Evolutionary conservation across 2,329 filamentous ascomycete species (phyloP).

Genomic region (Trichoderma citrinoviride): DNA sequence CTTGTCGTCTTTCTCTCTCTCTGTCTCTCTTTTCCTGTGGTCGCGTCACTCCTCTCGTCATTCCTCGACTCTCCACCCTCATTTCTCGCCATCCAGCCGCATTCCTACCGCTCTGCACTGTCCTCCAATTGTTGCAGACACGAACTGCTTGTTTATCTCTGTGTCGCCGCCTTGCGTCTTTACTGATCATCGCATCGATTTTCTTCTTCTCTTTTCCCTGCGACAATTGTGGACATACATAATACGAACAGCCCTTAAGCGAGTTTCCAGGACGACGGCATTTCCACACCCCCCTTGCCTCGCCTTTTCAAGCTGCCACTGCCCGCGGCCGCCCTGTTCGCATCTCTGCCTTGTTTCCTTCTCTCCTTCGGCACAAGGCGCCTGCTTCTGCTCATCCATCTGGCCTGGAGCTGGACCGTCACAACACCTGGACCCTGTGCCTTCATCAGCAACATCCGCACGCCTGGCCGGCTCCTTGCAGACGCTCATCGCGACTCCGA

Average conservation of each 20-base stretch:
- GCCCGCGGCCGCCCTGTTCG: not conserved
- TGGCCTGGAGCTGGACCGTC: conserved; percentile 12
- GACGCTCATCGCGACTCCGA: conserved; percentile 9
- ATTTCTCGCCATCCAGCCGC: not conserved
- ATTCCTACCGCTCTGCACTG: not conserved
- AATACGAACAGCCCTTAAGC: conserved; percentile 12
- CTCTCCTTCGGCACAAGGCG: not conserved
- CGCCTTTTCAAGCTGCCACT: not conserved
- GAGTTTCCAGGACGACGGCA: conserved; percentile 17
- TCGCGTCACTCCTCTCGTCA: not conserved
- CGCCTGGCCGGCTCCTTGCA: not conserved
- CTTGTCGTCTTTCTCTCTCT: not conserved
- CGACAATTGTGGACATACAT: conserved; percentile 2
- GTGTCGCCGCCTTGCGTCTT: too few species aligned
- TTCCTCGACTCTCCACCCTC: conserved; percentile 7
- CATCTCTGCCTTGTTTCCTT: not conserved
- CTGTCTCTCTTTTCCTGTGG: not conserved
- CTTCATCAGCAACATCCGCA: not conserved
- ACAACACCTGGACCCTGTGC: not conserved
- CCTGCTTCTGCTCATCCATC: not conserved
- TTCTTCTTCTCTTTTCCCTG: not conserved
- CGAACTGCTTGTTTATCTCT: conserved; percentile 2
- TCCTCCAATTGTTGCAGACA: not conserved
- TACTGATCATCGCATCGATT: not conserved
- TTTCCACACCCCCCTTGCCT: conserved; percentile 10